phyloP scores from a whole-genome alignment of 495 filamentous ascomycete species.

The Neurospora sp. region DNA sequence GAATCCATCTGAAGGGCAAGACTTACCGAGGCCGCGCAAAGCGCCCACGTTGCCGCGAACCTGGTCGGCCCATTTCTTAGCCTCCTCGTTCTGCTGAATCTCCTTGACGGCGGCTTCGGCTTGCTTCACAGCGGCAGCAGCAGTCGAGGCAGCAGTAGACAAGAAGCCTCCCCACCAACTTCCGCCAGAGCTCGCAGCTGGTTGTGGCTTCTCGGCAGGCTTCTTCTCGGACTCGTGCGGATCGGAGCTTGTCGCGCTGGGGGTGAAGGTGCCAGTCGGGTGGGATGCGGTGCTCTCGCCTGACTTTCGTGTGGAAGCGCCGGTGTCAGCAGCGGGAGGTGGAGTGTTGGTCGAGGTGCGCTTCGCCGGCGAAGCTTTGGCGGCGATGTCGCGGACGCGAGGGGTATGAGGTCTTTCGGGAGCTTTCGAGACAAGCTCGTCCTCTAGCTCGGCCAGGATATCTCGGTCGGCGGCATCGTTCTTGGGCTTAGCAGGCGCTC shows the following conservation, averaged over 20 bases:
- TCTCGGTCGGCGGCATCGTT: constrained; percentile 47
- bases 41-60: constrained; percentile 85
- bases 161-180: constrained; percentile 90
- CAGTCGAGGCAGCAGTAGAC: constrained; percentile 33
- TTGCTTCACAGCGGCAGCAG: constrained; percentile 80
- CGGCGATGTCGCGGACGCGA: constrained; percentile 51
- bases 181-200: constrained; percentile 20
- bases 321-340: constrained; percentile 35
- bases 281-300: constrained; percentile 64
- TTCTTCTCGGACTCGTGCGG: constrained; percentile 44
- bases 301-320: constrained; percentile 50
- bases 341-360: constrained; percentile 46
- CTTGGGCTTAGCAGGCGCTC: constrained; percentile 34
- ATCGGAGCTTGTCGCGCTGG: constrained; percentile 41
- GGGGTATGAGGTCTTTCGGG: constrained; percentile 75
- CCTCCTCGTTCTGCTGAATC: constrained; percentile 92
- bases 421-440: constrained; percentile 54
- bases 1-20: neutral
- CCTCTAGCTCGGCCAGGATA: constrained; percentile 76
- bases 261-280: constrained; percentile 43
- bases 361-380: constrained; percentile 45
- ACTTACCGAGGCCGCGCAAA: constrained; percentile 67
- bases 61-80: constrained; percentile 90
- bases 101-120: constrained; percentile 90
- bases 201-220: constrained; percentile 26